Percentiles rank a stretch among this genome's conserved stretches.
Conservation (phyloP, 2,329 filamentous ascomycete species). For the Bipolaris oryzae region DNA sequence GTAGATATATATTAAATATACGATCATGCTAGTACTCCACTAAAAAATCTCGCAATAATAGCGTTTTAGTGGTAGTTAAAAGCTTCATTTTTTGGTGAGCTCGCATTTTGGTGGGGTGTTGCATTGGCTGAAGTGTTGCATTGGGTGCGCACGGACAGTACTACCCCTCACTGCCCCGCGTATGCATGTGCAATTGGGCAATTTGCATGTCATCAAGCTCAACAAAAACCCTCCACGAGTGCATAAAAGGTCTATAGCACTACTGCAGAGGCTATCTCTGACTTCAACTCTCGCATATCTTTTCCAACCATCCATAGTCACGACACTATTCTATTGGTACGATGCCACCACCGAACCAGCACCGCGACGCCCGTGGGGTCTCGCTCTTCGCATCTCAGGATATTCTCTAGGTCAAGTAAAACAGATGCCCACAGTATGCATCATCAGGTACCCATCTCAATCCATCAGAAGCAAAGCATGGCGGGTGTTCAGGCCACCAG, state of each 20-base stretch:
- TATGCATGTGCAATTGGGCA: slow-evolving; percentile 13
- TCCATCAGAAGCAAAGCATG: slow-evolving; percentile 29
- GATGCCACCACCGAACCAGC: slow-evolving; percentile 22
- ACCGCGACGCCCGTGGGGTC: neutral
- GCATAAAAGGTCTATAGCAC: neutral
- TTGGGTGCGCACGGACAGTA: too few relatives aligned
- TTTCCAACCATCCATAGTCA: neutral
- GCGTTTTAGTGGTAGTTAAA: too few relatives aligned
- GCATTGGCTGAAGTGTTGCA: too few relatives aligned
- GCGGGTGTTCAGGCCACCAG: slow-evolving; percentile 24
- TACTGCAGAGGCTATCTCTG: slow-evolving; percentile 2
- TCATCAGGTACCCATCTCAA: slow-evolving; percentile 28
- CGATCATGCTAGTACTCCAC: too few relatives aligned
- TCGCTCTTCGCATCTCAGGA: slow-evolving; percentile 8
- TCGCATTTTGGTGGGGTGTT: too few relatives aligned
- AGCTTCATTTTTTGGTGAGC: too few relatives aligned
- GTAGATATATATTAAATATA: too few relatives aligned
- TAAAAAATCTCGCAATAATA: too few relatives aligned
- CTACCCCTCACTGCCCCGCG: slow-evolving; percentile 24
- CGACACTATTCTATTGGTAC: slow-evolving; percentile 12
- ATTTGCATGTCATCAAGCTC: slow-evolving; percentile 4
- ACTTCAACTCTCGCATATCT: neutral
- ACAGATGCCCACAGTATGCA: slow-evolving; percentile 13
- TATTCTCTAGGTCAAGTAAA: slow-evolving; percentile 18
- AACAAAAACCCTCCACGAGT: neutral